Evolutionary conservation across 1,284 basidiomycete genomes (phyloP), one percentile per base, ranked within the genome.

Genomic region (Prillingera fragicola): DNA sequence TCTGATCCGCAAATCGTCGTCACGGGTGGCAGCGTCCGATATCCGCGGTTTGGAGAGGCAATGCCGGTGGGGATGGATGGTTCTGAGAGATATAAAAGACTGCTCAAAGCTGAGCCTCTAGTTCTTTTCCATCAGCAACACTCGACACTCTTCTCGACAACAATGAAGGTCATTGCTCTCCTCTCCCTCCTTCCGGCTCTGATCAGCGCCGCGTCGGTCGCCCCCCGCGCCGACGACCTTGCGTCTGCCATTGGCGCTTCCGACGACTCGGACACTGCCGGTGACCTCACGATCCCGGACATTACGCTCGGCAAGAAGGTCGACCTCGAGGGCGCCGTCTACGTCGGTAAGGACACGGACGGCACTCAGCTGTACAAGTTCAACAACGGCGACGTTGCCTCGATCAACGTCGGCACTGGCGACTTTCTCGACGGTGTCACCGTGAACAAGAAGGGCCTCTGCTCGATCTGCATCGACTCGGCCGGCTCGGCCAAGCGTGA

Each of bases 351-450:
- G 26, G 26, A 28, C 34, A 15, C 36, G 13, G 22, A 43, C 34
- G 41, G 41, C 8, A n/a, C 17, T 14, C 41, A 43, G 41, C 25
- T 43, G 25, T 43, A 36, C 41, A 27, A 43, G 41, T 43, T 43
- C 34, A 7, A 17, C 15, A 18, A 43, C 41, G 41, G 41, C n/a
- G 27, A 29, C 22, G 14, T 43, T 24, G 41, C 26, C 5, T 35
- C 41, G 9, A 36, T 43, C 12, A 25, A 31, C 17, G 28, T 43
- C 22, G 27, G 19, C 4, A 22, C 26, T 8, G 33, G 28, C 27
- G 41, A 36, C 15, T n/a, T n/a, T n/a, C n/a, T n/a, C n/a, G n/a
- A n/a, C n/a, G n/a, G n/a, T n/a, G n/a, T n/a, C n/a, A n/a, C n/a
- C n/a, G n/a, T n/a, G n/a, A n/a, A n/a, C n/a, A n/a, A n/a, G n/a